Percentiles rank a stretch among this genome's conserved stretches.
phyloP scores from a whole-genome alignment of 2,329 filamentous ascomycete species.

The Dactylella cylindrospora region DNA sequence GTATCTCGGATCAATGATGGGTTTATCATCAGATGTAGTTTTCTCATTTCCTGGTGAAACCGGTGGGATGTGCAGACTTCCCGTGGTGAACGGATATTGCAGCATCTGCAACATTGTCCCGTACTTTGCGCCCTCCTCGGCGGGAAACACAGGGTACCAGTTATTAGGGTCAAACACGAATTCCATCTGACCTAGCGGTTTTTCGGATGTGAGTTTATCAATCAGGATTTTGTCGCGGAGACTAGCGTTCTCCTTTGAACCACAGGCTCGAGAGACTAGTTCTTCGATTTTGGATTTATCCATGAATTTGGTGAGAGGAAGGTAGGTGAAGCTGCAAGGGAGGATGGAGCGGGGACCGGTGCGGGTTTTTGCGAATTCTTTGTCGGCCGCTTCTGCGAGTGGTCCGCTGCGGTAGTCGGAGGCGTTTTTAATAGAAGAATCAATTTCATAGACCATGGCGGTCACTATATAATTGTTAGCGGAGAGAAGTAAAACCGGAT shows the following conservation, averaged over 20 bases:
- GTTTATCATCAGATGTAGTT: slow-evolving; percentile 48
- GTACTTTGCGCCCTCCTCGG: slow-evolving; percentile 54
- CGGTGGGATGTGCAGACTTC: slow-evolving; percentile 56
- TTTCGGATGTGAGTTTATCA: slow-evolving; percentile 50
- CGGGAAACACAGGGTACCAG: slow-evolving; percentile 54
- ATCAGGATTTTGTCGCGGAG: slow-evolving; percentile 47
- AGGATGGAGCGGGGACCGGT: slow-evolving; percentile 54
- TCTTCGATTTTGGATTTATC: background rate
- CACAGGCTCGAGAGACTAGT: slow-evolving; percentile 20
- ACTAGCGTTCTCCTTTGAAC: slow-evolving; percentile 46
- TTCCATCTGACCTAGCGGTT: slow-evolving; percentile 56
- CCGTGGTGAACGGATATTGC: slow-evolving; percentile 59
- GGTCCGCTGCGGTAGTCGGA: slow-evolving; percentile 53
- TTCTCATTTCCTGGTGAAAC: slow-evolving; percentile 9
- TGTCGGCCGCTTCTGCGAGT: slow-evolving; percentile 49
- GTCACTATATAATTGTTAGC: slow-evolving; percentile 52
- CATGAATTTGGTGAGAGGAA: slow-evolving; percentile 50
- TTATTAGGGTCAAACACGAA: slow-evolving; percentile 58
- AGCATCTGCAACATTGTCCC: slow-evolving; percentile 58
- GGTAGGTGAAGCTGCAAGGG: slow-evolving; percentile 54
- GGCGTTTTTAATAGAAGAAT: slow-evolving; percentile 53
- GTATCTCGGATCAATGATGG: slow-evolving; percentile 55
- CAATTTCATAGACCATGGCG: slow-evolving; percentile 56
- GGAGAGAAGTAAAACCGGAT: background rate
- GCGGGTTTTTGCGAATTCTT: slow-evolving; percentile 49